Evolutionary conservation across 495 filamentous ascomycete species (phyloP), one percentile per base, ranked within the genome.

Genomic region (Daldinia grandis): DNA sequence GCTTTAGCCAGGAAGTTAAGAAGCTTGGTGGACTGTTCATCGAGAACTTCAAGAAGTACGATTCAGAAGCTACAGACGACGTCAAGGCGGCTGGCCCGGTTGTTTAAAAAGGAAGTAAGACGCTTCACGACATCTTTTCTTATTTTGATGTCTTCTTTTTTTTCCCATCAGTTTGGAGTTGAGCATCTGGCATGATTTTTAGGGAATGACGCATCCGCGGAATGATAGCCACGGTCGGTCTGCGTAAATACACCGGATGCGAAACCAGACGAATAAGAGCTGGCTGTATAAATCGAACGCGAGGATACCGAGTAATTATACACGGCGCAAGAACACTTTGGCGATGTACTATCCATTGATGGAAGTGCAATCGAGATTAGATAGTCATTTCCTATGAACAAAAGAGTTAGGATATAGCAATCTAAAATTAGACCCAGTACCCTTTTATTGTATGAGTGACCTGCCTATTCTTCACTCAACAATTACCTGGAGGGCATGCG

Each of bases 11-110:
- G 37, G 94, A 98, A 80, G 95, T 98, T 54, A 91, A 82, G 76
- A 97, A 97, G 84, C 88, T 99, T 5, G 95, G 89, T 66, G 80
- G 74, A 53, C 86, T 98, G 59, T 98, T 98, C 87, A 87, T 90
- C 77, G 92, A 97, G 83, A 98, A 98, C 86, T 99, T 99, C 86
- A 89, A 94, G 85, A 96, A 95, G 85, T 98, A 97, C 85, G 82
- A 88, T 68, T 90, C 90, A 69, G 86, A 97, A 81, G 94, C 94
- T 25, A 97, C 94, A 35, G 82, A 85, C 62, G 95, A 97, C 59
- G 94, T 94, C 64, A 86, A 90, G 76, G 87, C 87, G 63, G 90
- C 92, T 35, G 91, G 88, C 27, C 89, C 89, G 6, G 72, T 77
- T 31, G 76, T 84, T 40, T 85, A 80, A 71, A 17, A 17, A 40